phyloP scores from a whole-genome alignment of 2,329 filamentous ascomycete species.

The Juglanconis oblonga region DNA sequence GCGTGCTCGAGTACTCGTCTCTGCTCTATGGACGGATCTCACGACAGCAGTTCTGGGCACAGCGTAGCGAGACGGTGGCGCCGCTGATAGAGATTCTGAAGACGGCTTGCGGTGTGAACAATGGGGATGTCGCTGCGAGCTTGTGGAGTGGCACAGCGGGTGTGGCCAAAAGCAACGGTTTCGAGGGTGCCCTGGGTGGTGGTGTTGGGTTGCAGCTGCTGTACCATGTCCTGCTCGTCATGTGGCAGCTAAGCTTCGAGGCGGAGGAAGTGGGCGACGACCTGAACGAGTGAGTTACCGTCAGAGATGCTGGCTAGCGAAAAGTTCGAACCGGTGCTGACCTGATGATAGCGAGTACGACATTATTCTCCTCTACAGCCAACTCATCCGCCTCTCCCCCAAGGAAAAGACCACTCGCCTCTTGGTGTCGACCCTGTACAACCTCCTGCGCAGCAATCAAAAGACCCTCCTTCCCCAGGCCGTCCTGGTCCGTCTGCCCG shows the following conservation, averaged over 20 bases:
- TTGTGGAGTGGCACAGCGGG: conserved; percentile 58
- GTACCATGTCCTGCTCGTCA: conserved; percentile 87
- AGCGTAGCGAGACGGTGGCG: conserved; percentile 77
- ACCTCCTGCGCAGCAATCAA: conserved; percentile 70
- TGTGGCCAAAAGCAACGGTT: conserved; percentile 54
- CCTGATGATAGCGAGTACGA: conserved; percentile 74
- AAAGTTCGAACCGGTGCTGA: conserved; percentile 24
- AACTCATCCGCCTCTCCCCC: conserved; percentile 84
- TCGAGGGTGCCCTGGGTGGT: conserved; percentile 65
- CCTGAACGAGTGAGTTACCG: conserved; percentile 72
- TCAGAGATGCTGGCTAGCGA: background rate
- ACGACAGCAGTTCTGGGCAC: conserved; percentile 84
- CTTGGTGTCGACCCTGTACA: conserved; percentile 83
- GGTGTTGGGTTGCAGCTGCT: conserved; percentile 89
- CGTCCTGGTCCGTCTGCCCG: conserved; percentile 77
- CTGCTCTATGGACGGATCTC: conserved; percentile 73
- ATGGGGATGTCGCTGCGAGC: conserved; percentile 60
- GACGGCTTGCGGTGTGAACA: conserved; percentile 69
- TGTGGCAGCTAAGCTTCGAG: conserved; percentile 98
- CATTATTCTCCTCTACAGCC: conserved; percentile 86
- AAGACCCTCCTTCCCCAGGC: conserved; percentile 78
- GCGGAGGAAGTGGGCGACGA: conserved; percentile 70
- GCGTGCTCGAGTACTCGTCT: conserved; percentile 85
- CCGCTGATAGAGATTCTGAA: conserved; percentile 81
- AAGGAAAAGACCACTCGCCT: conserved; percentile 98